Percentiles rank a stretch among this genome's conserved stretches.
phyloP scores from a whole-genome alignment of 495 filamentous ascomycete species.

The Hypoxylon lienhwacheense region DNA sequence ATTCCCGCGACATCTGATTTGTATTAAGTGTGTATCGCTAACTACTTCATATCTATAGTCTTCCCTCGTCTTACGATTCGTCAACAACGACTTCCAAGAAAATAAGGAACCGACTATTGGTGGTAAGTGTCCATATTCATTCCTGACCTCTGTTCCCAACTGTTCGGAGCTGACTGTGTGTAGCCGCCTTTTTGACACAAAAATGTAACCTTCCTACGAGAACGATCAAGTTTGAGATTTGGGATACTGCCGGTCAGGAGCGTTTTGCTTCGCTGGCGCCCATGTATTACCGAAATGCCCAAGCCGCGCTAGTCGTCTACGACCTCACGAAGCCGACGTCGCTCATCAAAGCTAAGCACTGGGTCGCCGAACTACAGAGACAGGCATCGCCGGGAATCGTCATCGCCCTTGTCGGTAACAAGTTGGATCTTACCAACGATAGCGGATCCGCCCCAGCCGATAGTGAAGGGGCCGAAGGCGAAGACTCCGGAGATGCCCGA shows the following conservation, averaged over 20 bases:
- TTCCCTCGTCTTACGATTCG: constrained; percentile 94
- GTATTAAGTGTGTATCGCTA: constrained; percentile 37
- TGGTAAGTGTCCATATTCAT: constrained; percentile 69
- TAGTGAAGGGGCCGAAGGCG: constrained; percentile 52
- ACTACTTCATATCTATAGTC: constrained; percentile 76
- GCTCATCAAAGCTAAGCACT: constrained; percentile 94
- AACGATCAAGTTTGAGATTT: constrained; percentile 99
- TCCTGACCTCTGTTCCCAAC: constrained; percentile 3
- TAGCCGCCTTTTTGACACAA: constrained; percentile 97
- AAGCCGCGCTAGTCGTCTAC: constrained; percentile 98
- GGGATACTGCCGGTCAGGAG: constrained; percentile 99
- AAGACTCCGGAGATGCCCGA: constrained; percentile 75
- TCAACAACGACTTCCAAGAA: constrained; percentile 99
- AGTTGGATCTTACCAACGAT: constrained; percentile 80
- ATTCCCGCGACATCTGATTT: too few species aligned
- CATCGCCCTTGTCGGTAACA: constrained; percentile 96
- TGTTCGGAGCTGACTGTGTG: not conserved
- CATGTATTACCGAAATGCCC: constrained; percentile 99
- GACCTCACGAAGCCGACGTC: constrained; percentile 97
- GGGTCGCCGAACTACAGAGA: constrained; percentile 96
- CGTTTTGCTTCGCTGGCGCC: constrained; percentile 95
- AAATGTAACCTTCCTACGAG: constrained; percentile 95
- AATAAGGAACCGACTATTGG: constrained; percentile 99
- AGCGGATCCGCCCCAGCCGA: constrained; percentile 46
- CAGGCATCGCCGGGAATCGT: constrained; percentile 98